These are phyloP conservation scores for Babesia ovis DNA, from an alignment of 169 alveolate genomes.

Conservation along the genomic window DNA sequence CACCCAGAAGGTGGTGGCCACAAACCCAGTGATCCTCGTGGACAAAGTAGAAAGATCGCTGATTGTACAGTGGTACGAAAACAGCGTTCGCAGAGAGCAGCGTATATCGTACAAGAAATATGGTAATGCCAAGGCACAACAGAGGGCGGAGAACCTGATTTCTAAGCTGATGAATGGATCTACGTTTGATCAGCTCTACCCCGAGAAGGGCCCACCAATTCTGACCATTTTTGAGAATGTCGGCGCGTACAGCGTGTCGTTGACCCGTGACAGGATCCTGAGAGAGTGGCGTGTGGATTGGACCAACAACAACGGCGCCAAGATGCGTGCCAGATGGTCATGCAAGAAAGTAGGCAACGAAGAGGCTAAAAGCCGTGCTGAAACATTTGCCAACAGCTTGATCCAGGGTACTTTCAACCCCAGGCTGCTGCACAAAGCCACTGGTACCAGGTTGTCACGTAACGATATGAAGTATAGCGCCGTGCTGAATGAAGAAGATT, in stretches of 20 bases:
- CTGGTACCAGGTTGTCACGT: constrained; percentile 74
- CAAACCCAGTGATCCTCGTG: constrained; percentile 70
- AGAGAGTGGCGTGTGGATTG: constrained; percentile 82
- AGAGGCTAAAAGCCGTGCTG: constrained; percentile 79
- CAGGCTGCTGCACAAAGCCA: constrained; percentile 77
- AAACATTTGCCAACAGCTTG: constrained; percentile 76
- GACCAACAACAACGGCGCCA: constrained; percentile 62
- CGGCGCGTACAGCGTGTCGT: constrained; percentile 75
- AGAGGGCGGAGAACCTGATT: constrained; percentile 76
- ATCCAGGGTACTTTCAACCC: constrained; percentile 77
- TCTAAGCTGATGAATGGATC: constrained; percentile 73
- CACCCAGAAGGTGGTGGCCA: constrained; percentile 49
- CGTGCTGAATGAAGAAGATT: constrained; percentile 35
- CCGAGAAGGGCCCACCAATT: constrained; percentile 82
- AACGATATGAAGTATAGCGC: constrained; percentile 66
- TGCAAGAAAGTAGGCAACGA: constrained; percentile 81
- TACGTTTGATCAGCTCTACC: constrained; percentile 79
- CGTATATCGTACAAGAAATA: constrained; percentile 78
- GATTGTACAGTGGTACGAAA: constrained; percentile 79
- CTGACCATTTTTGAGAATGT: constrained; percentile 73
- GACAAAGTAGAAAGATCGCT: constrained; percentile 78
- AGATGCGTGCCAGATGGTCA: constrained; percentile 81
- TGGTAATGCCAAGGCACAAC: constrained; percentile 81
- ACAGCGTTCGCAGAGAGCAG: constrained; percentile 72
- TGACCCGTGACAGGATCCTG: constrained; percentile 73